Conservation (phyloP, 495 filamentous ascomycete species). For the Penicillium paradoxum region DNA sequence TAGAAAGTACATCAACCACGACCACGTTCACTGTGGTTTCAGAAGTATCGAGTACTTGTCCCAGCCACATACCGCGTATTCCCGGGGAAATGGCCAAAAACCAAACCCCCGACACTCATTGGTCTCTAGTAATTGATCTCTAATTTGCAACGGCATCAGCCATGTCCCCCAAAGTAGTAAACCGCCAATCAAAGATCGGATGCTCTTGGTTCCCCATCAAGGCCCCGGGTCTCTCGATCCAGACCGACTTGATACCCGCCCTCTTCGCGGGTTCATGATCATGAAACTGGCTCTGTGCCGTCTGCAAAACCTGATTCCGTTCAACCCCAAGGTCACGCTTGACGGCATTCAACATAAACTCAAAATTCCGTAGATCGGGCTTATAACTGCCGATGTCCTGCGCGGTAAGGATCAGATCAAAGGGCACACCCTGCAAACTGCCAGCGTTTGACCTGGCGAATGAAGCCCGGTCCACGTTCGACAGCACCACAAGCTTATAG, state of each 20-base stretch:
- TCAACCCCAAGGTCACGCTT: slow-evolving; percentile 51
- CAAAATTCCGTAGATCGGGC: slow-evolving; percentile 60
- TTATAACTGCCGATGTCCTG: slow-evolving; percentile 71
- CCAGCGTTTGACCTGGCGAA: slow-evolving; percentile 48
- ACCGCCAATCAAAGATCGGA: slow-evolving; percentile 53
- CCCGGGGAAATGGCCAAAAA: no score
- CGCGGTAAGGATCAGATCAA: slow-evolving; percentile 66
- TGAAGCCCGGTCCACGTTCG: slow-evolving; percentile 61
- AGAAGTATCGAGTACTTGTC: slow-evolving; percentile 1
- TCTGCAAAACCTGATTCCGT: slow-evolving; percentile 56
- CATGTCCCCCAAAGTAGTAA: slow-evolving; percentile 65
- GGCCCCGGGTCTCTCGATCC: slow-evolving; percentile 58
- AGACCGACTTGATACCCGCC: slow-evolving; percentile 59
- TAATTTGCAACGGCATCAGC: slow-evolving; percentile 56
- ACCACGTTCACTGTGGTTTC: not conserved
- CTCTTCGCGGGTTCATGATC: slow-evolving; percentile 67
- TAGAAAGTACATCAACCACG: not conserved
- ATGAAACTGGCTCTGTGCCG: slow-evolving; percentile 63
- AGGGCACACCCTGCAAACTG: slow-evolving; percentile 41
- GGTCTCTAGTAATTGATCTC: no score
- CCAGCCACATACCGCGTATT: no score
- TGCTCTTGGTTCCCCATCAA: slow-evolving; percentile 41
- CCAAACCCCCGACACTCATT: no score
- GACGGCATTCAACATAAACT: slow-evolving; percentile 54
- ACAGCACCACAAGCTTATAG: slow-evolving; percentile 65